Base-by-base conservation (phyloP, 1,139 yeast species). In the Pneumocystis carinii region DNA sequence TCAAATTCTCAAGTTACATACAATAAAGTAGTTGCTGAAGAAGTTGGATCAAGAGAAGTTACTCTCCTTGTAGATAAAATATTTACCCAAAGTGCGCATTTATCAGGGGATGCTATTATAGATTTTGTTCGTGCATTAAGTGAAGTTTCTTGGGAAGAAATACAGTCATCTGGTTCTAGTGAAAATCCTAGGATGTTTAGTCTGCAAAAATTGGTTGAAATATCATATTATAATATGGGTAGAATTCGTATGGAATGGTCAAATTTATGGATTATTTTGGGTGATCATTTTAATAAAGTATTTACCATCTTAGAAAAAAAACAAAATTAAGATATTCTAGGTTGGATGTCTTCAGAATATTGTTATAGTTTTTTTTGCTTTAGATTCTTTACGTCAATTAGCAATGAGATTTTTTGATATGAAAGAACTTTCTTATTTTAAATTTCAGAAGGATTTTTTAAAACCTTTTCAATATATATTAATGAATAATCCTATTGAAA, bases 161-260 rank as follows among this genome's bases (percentile, higher is more conserved):
- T 92, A 66, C 90, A 87, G 68, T 86, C 95, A 0, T 87, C 96
- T 0, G 92, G 92, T 6, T 83, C 82, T 71, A 84, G 90, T 62
- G 78, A 80, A 12, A 84, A 88, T 66, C 98, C 98, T 37, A 80
- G 98, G 72, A 86, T 90, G 75, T 94, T 89, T 71, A 87, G 97
- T 0, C 76, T 94, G 67, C 97, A 90, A 71, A 94, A 94, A 72
- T 87, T 94, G 79, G 96, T 94, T 62, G 98, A 94, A 74, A 95
- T 94, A 60, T 90, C 97, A 74, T 92, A 92, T 74, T 94, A 94
- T 76, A 94, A 94, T 73, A 92, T 94, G 97, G 84, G 84, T 64
- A 87, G 98, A 78, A 90, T 94, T 70, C 84, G 96, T 72, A 84
- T 94, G 67, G 97, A 94, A 75, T 94, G 98, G 97, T 83, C 96